Evolutionary conservation across 805 yeast genomes (phyloP), one percentile per base, ranked within the genome.

Genomic region (Saccharomycopsis schoenii): DNA sequence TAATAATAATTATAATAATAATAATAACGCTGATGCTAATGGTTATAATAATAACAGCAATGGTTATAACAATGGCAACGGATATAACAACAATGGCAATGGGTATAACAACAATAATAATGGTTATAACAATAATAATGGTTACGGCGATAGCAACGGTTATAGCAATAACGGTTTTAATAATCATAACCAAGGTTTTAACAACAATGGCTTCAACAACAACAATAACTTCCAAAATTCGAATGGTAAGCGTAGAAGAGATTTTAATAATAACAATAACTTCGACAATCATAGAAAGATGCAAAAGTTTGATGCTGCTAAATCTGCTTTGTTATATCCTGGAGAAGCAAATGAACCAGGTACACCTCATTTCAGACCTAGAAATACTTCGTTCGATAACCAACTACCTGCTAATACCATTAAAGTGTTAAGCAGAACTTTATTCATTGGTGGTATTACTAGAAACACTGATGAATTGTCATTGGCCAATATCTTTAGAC

Each of bases 391-490:
- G 11, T 79, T 78, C 69, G 97, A 92, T 72, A 80, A 81, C 47
- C 73, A 81, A 12, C 74, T 91, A 61, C 94, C 96, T 1, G 83
- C 84, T 56, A 96, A 91, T 52, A 80, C 86, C 51, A 81, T 93
- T 67, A 88, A 86, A 70, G 97, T 93, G 1, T 80, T 82, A 67
- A 87, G 96, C 59, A 84, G 99, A 74, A 94, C 99, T 0, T 76
- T 94, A 62, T 94, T 94, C 69, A 85, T 94, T 63, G 98, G 98
- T 57, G 97, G 97, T 69, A 89, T 94, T 47, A 96, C 96, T 15
- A 83, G 82, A 61, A 76, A 80, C 63, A 91, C 89, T 92, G 85
- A 82, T 66, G 96, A 92, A 68, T 75, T 78, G 60, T 87, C 85
- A 61, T 77, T 94, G 41, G 81, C 87, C 2, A 77, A 82, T 19